Percentiles rank a stretch among this genome's conserved stretches.
Conservation (phyloP, 176 grass and related monocot genomes). For the Oryza officinalis region DNA sequence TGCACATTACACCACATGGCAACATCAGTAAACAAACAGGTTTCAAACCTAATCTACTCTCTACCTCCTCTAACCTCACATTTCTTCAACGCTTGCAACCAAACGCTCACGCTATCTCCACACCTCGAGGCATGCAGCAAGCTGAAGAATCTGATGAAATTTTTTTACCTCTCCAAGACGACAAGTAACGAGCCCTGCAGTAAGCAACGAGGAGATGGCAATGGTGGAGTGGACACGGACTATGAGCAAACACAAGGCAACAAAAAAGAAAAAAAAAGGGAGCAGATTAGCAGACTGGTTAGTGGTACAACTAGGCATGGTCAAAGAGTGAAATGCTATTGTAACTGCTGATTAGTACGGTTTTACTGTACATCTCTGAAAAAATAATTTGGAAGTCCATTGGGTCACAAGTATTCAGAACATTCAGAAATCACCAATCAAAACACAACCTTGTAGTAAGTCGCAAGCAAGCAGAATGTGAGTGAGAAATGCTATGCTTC, state of each 20-base stretch:
- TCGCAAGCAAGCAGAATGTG: neutral
- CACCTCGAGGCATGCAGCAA: conserved; percentile 6
- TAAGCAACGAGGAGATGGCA: neutral
- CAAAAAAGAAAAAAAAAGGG: conserved; percentile 31
- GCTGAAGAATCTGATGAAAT: conserved; percentile 36
- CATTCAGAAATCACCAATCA: neutral
- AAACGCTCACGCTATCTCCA: conserved; percentile 54
- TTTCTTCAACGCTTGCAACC: conserved; percentile 64
- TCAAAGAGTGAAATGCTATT: conserved; percentile 31
- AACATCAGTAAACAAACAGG: conserved; percentile 11
- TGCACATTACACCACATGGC: conserved; percentile 15
- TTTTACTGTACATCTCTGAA: neutral
- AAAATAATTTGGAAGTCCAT: neutral
- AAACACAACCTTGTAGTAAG: neutral
- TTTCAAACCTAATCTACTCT: conserved; percentile 18
- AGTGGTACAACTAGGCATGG: conserved; percentile 5
- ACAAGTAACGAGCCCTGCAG: conserved; percentile 43
- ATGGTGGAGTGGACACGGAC: conserved; percentile 49
- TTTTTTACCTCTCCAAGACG: conserved; percentile 40
- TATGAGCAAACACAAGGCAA: conserved; percentile 41
- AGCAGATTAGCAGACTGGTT: neutral
- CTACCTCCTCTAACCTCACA: neutral
- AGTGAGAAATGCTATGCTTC: neutral
- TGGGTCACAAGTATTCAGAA: neutral
- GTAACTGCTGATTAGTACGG: neutral